A percentile compares a stretch with the other conserved stretches of the same genome.
These are phyloP conservation scores for Conoideocrella luteorostrata DNA, from an alignment of 2,329 filamentous ascomycete species.

Conservation along the genomic window DNA sequence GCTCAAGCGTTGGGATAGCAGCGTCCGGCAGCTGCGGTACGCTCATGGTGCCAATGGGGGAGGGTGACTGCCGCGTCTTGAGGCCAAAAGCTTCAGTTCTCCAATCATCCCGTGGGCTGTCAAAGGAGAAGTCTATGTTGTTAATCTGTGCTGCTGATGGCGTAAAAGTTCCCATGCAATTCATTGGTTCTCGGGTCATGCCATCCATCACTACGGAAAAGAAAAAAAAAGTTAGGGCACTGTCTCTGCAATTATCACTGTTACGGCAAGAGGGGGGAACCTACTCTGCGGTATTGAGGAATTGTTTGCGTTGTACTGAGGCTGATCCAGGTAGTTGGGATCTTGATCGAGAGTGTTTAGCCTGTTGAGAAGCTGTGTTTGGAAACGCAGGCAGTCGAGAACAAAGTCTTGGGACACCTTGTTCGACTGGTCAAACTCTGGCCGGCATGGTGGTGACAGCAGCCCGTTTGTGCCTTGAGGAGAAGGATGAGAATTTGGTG, in stretches of 20 bases:
- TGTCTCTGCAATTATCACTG: neutral
- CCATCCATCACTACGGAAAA: conserved; percentile 5
- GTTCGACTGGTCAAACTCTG: conserved; percentile 6
- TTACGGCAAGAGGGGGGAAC: neutral
- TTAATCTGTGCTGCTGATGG: conserved; percentile 10
- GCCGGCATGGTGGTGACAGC: conserved; percentile 13
- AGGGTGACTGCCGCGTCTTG: conserved; percentile 8
- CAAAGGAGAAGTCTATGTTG: conserved; percentile 16
- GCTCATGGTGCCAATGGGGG: conserved; percentile 6
- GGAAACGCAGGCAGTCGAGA: conserved; percentile 19
- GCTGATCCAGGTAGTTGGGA: conserved; percentile 4
- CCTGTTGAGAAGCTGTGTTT: conserved; percentile 17
- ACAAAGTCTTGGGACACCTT: conserved; percentile 16
- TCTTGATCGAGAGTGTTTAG: conserved; percentile 16
- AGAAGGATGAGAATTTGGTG: conserved; percentile 13
- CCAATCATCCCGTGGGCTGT: conserved; percentile 13
- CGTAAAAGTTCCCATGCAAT: conserved; percentile 11
- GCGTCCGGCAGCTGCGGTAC: conserved; percentile 1
- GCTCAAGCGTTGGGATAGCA: neutral
- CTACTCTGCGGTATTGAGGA: conserved; percentile 3
- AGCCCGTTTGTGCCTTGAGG: conserved; percentile 11
- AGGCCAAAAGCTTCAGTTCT: conserved; percentile 11
- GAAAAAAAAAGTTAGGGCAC: neutral
- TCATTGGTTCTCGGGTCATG: conserved; percentile 12
- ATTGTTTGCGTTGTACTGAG: neutral